phyloP scores from a whole-genome alignment of 177 flowering plant species.

The Vitis hybrid region DNA sequence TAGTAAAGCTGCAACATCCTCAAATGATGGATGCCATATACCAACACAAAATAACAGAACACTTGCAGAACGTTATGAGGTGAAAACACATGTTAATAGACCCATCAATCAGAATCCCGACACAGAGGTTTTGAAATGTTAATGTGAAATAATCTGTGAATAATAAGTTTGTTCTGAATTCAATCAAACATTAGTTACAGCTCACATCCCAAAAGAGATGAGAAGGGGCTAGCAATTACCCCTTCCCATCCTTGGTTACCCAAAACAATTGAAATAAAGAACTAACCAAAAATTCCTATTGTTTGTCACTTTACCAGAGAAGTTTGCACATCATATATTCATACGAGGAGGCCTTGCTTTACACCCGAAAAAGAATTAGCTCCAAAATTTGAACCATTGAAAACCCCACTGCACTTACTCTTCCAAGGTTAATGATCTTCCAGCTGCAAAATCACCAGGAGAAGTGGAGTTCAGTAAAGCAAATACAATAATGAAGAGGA shows the following conservation, averaged over 20 bases:
- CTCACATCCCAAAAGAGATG: not conserved
- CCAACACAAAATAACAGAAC: too few relatives aligned
- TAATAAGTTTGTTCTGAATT: not conserved
- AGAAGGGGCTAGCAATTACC: too few relatives aligned
- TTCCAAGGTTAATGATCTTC: conserved; percentile 17
- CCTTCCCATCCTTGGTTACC: not conserved
- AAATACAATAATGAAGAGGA: not conserved
- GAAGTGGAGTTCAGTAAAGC: not conserved
- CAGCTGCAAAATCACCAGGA: conserved; percentile 28
- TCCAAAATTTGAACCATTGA: conserved; percentile 7
- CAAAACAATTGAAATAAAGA: conserved; percentile 7
- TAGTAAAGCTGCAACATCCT: too few relatives aligned
- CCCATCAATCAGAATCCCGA: too few relatives aligned
- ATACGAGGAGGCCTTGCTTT: conserved; percentile 15
- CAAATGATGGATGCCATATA: too few relatives aligned
- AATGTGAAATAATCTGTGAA: too few relatives aligned
- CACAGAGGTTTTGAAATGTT: too few relatives aligned
- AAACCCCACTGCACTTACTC: conserved; percentile 11
- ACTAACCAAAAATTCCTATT: conserved; percentile 23
- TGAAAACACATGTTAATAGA: too few relatives aligned
- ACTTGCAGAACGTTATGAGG: too few relatives aligned
- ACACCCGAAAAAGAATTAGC: conserved; percentile 14
- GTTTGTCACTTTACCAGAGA: not conserved
- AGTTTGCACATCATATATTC: not conserved
- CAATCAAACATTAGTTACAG: conserved; percentile 7